phyloP scores from a whole-genome alignment of 2,329 filamentous ascomycete species.

The Trichoderma polysporum region DNA sequence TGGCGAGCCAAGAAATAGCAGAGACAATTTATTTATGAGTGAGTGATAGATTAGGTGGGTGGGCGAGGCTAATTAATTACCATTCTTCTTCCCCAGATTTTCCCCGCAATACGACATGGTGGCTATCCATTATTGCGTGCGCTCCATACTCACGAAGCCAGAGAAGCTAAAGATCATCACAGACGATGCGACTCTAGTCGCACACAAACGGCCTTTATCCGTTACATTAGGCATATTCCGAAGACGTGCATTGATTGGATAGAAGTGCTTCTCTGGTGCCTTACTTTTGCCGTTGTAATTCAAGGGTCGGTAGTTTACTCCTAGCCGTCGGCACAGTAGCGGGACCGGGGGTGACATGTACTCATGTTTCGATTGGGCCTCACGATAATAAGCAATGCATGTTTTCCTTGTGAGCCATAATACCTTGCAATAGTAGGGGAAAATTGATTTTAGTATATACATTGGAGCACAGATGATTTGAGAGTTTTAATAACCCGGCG shows the following conservation, averaged over 20 bases:
- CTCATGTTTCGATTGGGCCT: neutral
- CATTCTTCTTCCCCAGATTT: conserved; percentile 12
- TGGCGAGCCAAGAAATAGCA: neutral
- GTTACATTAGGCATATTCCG: conserved; percentile 14
- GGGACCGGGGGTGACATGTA: neutral
- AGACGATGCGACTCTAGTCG: neutral
- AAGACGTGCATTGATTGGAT: neutral
- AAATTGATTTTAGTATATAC: neutral
- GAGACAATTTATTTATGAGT: neutral
- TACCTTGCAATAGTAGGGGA: too few relatives aligned
- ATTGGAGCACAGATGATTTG: neutral
- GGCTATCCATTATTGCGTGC: neutral
- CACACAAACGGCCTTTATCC: neutral
- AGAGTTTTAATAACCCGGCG: neutral
- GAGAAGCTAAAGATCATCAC: neutral
- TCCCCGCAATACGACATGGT: neutral
- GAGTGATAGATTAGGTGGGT: neutral
- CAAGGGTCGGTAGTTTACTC: neutral
- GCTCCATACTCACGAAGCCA: neutral
- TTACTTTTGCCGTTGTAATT: neutral
- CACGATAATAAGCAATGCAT: neutral
- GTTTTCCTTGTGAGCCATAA: neutral
- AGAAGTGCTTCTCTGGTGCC: neutral
- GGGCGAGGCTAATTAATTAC: neutral
- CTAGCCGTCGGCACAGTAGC: conserved; percentile 11